Evolutionary conservation across 2,329 filamentous ascomycete species (phyloP), one percentile per base, ranked within the genome.

Genomic region (Colletotrichum cereale): DNA sequence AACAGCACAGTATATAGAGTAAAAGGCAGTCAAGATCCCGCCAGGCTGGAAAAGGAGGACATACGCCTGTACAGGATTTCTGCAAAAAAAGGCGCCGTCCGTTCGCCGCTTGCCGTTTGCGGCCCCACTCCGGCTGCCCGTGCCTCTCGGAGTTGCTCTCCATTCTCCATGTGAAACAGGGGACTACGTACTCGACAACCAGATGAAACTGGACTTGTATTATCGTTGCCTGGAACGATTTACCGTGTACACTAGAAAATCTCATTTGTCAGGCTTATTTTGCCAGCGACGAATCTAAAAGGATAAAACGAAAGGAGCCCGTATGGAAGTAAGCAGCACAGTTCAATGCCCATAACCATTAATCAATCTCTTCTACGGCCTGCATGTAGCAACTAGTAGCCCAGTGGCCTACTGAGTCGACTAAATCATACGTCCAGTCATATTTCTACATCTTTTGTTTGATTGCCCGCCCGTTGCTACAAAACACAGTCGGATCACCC

Each of bases 131-230:
- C 55, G 55, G 64, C 64, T 21, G 55, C 52, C 56, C 16, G 44
- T 66, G 64, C 55, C 36, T 36, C 21, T 40, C 24, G 31, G 34
- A 42, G 55, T 60, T 34, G 31, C 50, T 18, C 26, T 26, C 64
- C 16, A 40, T 60, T 18, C 26, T 26, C 64, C 16, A 16, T 50
- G 26, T 66, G 64, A 66, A 66, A 66, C 64, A 66, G 42, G 64
- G 55, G 55, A 24, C 40, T 38, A 60, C 26, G 8, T 36, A 21
- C 18, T 38, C 21, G 36, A 47, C n/a, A 18, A 53, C 50, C 10
- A 65, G 66, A 69, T 69, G 66, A 69, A 69, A 69, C 66, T 58
- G 12, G 36, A 61, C 53, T 58, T 69, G 61, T 60, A 58, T 65
- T 69, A 60, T 61, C 21, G 34, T 40, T 44, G 38, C 36, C 42